Evolutionary conservation across 139 green algal species (phyloP).

Genomic region (Tetradesmus lagerheimii): DNA sequence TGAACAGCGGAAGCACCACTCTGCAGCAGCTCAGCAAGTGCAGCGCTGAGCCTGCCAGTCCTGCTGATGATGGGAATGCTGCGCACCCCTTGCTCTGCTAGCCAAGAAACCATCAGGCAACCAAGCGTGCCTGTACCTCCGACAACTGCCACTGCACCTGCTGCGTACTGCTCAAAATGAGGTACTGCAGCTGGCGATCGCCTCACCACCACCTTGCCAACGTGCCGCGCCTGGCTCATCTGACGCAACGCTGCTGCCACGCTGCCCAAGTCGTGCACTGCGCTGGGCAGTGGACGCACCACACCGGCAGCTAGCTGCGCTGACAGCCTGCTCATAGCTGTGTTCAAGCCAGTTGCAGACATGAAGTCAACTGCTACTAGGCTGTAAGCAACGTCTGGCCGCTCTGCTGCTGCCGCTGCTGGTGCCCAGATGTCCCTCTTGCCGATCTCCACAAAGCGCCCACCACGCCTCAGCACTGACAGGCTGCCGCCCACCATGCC

Average conservation of each 20-base stretch:
- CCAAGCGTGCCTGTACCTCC: slow-evolving; percentile 85
- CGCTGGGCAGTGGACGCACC: slow-evolving; percentile 55
- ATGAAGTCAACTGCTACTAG: slow-evolving; percentile 92
- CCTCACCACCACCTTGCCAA: slow-evolving; percentile 88
- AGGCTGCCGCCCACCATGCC: slow-evolving; percentile 78
- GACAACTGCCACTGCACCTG: slow-evolving; percentile 63
- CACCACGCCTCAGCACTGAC: slow-evolving; percentile 64
- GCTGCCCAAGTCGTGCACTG: slow-evolving; percentile 51
- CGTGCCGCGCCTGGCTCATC: slow-evolving; percentile 86
- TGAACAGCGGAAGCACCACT: background rate
- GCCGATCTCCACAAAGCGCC: slow-evolving; percentile 87
- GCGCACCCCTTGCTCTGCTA: slow-evolving; percentile 55
- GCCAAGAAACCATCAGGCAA: slow-evolving; percentile 70
- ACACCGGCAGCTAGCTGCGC: slow-evolving; percentile 45
- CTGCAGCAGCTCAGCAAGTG: slow-evolving; percentile 19
- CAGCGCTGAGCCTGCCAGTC: slow-evolving; percentile 49
- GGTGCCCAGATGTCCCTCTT: slow-evolving; percentile 90
- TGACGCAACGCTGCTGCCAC: slow-evolving; percentile 77
- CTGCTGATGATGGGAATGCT: slow-evolving; percentile 65
- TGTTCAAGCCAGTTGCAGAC: slow-evolving; percentile 61
- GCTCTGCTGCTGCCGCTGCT: slow-evolving; percentile 69
- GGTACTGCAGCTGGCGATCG: slow-evolving; percentile 8
- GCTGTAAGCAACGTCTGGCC: slow-evolving; percentile 81
- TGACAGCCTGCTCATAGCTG: slow-evolving; percentile 54
- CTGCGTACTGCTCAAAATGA: background rate